Base-by-base conservation (phyloP, 306 rosid genomes). In the Carpinus viminea region DNA sequence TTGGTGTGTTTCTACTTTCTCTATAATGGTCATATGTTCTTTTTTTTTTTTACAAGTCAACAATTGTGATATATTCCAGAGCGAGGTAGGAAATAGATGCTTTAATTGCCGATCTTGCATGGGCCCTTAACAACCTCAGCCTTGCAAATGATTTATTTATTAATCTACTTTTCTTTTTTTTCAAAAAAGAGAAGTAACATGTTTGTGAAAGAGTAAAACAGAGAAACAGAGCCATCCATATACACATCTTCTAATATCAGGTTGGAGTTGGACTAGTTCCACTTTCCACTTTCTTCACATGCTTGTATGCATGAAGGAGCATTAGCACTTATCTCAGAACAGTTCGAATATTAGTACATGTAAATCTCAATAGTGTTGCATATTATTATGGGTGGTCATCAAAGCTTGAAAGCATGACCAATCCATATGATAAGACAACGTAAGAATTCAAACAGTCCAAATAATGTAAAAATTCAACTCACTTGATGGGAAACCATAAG, bases 401-500 rank as follows among this genome's bases (percentile, higher is more conserved):
- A 38, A 65, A 65, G 13, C 28, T 17, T 21, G 28, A 57, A 57
- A 20, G 21, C 53, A 75, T 13, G 68, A n/a, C 53, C 69, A 51
- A 31, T 61, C 17, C 31, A 76, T 43, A 66, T 59, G 21, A 20
- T 6, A 52, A 26, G 16, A n/a, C 21, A 53, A 3, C 15, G 12
- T 45, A 72, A 74, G 31, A 43, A 77, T 48, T 68, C 45, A 26
- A 26, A 36, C 11, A 53, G 17, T 10, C 24, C 31, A 21, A 12
- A n/a, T 51, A 31, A 48, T 41, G 50, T 4, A 51, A 68, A 52
- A 54, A 15, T 28, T n/a, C 48, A 65, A 43, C 68, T 53, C 76
- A 55, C 50, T 55, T 72, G 31, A 75, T 26, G 45, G 68, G 75
- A 55, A 65, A 11, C 10, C 21, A 21, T 24, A 50, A 54, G 81